Base-by-base conservation (phyloP, 495 filamentous ascomycete genomes). In the Aspergillus coremiiformis region DNA sequence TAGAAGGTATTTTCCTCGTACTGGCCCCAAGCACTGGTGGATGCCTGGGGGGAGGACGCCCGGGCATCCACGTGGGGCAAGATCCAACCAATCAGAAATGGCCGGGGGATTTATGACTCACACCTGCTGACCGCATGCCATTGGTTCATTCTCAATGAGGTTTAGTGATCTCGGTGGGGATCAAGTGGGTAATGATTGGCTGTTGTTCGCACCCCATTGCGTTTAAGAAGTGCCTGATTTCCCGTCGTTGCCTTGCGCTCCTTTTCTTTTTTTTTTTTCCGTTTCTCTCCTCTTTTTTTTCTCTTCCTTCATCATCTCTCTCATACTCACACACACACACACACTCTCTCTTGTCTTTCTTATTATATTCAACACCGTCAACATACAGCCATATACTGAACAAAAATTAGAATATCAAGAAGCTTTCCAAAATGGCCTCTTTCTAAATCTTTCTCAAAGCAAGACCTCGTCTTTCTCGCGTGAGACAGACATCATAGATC, bases 401-500 rank as follows among this genome's bases (percentile, higher is more conserved):
- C 63, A 53, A 37, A 21, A 19, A 26, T 49, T 54, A 61, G 57
- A 45, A 1, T 35, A 37, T 61, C 45, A 56, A 50, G 43, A 47
- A 47, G 35, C 52, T 41, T 30, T 52, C 41, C 71, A 74, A 61
- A 59, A 83, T 83, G 79, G 74, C 70, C 67, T 41, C 37, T 19
- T 77, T 71, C 62, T 79, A 75, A 71, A 60, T 65, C 57, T 64
- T 55, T 63, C 65, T 62, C 54, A 57, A 51, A 54, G 47, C 49
- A 23, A 56, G 35, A 51, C 45, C 54, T 58, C 62, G 69, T 71
- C 71, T 74, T 68, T 73, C 66, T 71, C 66, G 30, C 44, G 46
- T 42, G 70, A 68, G 73, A 71, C 69, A 69, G 75, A 70, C 78
- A 78, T 54, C 51, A 77, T 81, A 70, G 56, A 65, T 75, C 63